phyloP scores from a whole-genome alignment of 176 grass and related monocot species.

The Aechmea fasciata region DNA sequence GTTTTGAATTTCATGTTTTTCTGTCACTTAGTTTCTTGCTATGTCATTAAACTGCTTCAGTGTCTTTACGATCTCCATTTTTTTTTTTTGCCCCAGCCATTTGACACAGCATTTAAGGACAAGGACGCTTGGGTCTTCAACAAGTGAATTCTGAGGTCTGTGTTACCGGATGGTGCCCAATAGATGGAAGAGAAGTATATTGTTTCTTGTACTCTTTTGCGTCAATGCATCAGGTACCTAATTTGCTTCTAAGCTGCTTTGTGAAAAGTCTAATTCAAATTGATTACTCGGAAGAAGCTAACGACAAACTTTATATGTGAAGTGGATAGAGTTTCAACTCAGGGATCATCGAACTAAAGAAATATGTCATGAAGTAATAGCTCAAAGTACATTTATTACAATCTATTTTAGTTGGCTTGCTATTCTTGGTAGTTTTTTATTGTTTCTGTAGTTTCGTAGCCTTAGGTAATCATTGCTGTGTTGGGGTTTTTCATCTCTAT shows the following conservation, averaged over 20 bases:
- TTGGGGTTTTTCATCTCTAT: neutral
- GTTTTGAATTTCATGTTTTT: neutral
- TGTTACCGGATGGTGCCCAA: constrained; percentile 29
- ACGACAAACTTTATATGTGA: too few relatives aligned
- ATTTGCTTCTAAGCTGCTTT: constrained; percentile 3
- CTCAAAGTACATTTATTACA: too few relatives aligned
- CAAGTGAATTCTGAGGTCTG: neutral
- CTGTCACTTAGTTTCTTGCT: neutral
- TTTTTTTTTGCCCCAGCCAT: constrained; percentile 16
- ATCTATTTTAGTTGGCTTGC: too few relatives aligned
- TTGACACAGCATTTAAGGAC: constrained; percentile 9
- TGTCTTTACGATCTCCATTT: neutral
- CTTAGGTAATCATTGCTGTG: neutral
- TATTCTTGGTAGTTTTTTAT: neutral
- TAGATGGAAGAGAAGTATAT: constrained; percentile 15
- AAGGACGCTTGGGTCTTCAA: constrained; percentile 5
- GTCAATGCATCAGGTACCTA: constrained; percentile 59
- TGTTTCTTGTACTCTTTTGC: constrained; percentile 41
- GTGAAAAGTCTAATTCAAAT: too few relatives aligned
- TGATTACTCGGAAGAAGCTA: too few relatives aligned
- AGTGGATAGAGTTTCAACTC: too few relatives aligned
- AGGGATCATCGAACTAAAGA: too few relatives aligned
- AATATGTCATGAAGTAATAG: too few relatives aligned
- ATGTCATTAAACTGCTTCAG: constrained; percentile 3
- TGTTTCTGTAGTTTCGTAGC: neutral